Base-by-base conservation (phyloP, 2,329 filamentous ascomycete genomes). In the Diaporthe longicolla region DNA sequence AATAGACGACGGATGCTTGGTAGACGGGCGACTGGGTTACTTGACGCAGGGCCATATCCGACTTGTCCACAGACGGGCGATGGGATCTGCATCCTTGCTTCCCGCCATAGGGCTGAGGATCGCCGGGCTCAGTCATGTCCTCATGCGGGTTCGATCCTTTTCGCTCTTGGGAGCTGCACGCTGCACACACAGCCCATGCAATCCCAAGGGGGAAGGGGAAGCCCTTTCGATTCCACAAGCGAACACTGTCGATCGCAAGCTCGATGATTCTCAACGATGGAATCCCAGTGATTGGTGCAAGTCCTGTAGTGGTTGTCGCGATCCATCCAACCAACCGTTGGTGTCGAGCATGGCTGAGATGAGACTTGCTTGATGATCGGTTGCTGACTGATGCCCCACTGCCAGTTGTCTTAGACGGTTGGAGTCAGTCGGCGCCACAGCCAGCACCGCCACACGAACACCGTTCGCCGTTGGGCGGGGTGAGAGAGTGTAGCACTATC, bases 31-130 rank as follows among this genome's bases (percentile, higher is more conserved):
- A 32, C 29, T 32, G 29, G 29, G 29, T 32, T 13, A 37, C 10
- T 35, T 37, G 35, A 37, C 10, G 35, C 35, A 37, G 35, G 35
- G 35, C 35, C 35, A 15, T 40, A 40, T 40, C 37, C 37, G 37
- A 13, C 37, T 40, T 40, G 66, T 59, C 26, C 5, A n/a, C 13
- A 32, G 26, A 58, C 26, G 40, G 40, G 54, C 54, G 55, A 59
- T 35, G 55, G 69, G 43, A 61, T 40, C 29, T 15, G 54, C 29
- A 71, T 55, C 69, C 69, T 71, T 71, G 69, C 55, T 71, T 71
- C 69, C 69, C 69, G 69, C 52, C 29, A 45, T 71, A 71, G 55
- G 69, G 69, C 55, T 59, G 69, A 59, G 43, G 55, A 50, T 59
- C 55, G 55, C 45, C 55, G 55, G 45, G 37, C 37, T 40, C 37